Conservation (phyloP, 495 filamentous ascomycete genomes). For the Trichoderma gamsii region DNA sequence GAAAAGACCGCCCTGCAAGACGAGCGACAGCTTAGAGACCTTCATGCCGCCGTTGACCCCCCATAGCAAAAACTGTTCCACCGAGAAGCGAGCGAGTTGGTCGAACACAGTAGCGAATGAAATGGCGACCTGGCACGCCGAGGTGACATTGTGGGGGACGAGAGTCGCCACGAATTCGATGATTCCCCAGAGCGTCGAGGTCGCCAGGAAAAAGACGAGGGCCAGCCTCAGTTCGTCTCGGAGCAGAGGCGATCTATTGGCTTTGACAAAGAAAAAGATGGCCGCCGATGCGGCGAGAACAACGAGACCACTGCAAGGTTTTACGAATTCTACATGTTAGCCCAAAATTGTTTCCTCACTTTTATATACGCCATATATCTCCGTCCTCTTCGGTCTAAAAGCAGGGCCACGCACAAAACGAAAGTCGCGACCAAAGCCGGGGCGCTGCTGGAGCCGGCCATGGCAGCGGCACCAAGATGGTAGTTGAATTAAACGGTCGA, state of each 20-base stretch:
- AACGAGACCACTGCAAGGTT: slow-evolving; percentile 39
- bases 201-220: slow-evolving; percentile 49
- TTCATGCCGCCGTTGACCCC: slow-evolving; percentile 33
- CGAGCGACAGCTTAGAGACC: slow-evolving; percentile 23
- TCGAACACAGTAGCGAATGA: slow-evolving; percentile 48
- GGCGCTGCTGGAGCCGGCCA: slow-evolving; percentile 41
- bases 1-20: slow-evolving; percentile 39
- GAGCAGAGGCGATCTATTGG: slow-evolving; percentile 43
- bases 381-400: neutral
- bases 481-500: slow-evolving; percentile 24
- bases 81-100: slow-evolving; percentile 42
- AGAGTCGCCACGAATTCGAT: slow-evolving; percentile 43
- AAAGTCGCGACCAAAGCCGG: slow-evolving; percentile 50
- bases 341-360: slow-evolving; percentile 1
- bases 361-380: too few species aligned
- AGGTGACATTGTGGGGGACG: slow-evolving; percentile 36
- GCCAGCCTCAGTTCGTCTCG: slow-evolving; percentile 58
- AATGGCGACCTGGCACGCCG: slow-evolving; percentile 42
- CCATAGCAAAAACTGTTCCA: slow-evolving; percentile 50
- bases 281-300: slow-evolving; percentile 47
- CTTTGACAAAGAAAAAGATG: slow-evolving; percentile 45
- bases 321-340: slow-evolving; percentile 15
- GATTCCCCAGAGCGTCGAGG: slow-evolving; percentile 46
- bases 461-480: slow-evolving; percentile 28
- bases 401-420: slow-evolving; percentile 41